Evolutionary conservation across 2,329 filamentous ascomycete species (phyloP).

Genomic region (Pestalotiopsis sp.): DNA sequence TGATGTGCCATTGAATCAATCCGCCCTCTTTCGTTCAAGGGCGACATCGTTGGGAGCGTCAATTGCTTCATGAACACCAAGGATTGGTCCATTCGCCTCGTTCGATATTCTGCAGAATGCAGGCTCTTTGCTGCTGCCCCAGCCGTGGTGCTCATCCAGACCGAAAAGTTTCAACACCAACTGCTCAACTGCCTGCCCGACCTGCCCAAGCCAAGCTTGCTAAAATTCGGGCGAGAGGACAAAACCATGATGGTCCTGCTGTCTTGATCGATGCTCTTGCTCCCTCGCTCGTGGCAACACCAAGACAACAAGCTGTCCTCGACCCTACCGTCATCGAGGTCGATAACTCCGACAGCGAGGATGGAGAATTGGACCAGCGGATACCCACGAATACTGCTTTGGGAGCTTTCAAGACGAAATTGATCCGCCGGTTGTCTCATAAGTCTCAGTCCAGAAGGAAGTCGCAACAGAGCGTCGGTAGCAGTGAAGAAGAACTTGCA

Average conservation of each 20-base stretch:
- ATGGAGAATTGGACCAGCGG: slow-evolving; percentile 17
- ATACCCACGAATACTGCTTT: slow-evolving; percentile 39
- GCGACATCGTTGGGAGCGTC: too few species aligned
- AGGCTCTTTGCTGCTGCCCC: slow-evolving; percentile 35
- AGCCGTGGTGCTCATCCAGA: slow-evolving; percentile 17
- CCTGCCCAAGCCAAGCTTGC: slow-evolving; percentile 24
- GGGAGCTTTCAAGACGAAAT: slow-evolving; percentile 42
- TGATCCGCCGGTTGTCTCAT: slow-evolving; percentile 47
- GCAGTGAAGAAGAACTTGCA: slow-evolving; percentile 53
- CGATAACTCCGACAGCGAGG: slow-evolving; percentile 35
- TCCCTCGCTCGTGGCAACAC: slow-evolving; percentile 21
- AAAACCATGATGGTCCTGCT: slow-evolving; percentile 6
- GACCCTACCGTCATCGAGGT: slow-evolving; percentile 37
- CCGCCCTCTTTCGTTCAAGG: too few species aligned
- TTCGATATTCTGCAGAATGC: slow-evolving; percentile 24
- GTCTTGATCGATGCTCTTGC: slow-evolving; percentile 19
- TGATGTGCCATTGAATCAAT: too few species aligned
- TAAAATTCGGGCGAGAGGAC: slow-evolving; percentile 5
- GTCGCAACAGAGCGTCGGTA: slow-evolving; percentile 42
- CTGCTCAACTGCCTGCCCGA: slow-evolving; percentile 20
- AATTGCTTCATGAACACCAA: too few species aligned
- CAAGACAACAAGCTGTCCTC: slow-evolving; percentile 26
- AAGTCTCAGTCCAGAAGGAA: slow-evolving; percentile 40
- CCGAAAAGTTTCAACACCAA: slow-evolving; percentile 17
- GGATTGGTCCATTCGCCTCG: too few species aligned